These are phyloP conservation scores for Prunus armeniaca DNA, from an alignment of 306 rosid species.

Conservation along the genomic window DNA sequence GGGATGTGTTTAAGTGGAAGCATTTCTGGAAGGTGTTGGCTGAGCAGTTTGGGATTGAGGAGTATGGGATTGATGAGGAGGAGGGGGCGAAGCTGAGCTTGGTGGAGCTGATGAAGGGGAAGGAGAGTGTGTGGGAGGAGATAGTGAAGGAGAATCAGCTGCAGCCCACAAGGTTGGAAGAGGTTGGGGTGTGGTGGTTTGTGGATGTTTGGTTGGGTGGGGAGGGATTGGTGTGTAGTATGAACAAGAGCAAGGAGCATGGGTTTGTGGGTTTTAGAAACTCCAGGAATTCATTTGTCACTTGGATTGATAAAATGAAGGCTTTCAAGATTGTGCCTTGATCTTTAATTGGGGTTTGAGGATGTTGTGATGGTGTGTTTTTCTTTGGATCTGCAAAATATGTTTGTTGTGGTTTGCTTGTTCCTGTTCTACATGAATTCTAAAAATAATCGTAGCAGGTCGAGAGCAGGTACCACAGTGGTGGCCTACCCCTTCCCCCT, in stretches of 20 bases:
- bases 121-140: slow-evolving; percentile 50
- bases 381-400: background rate
- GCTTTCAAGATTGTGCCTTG: slow-evolving; percentile 46
- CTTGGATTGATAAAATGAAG: slow-evolving; percentile 44
- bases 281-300: slow-evolving; percentile 33
- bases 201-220: slow-evolving; percentile 7
- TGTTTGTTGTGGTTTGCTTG: background rate
- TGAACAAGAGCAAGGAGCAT: slow-evolving; percentile 49
- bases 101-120: slow-evolving; percentile 43
- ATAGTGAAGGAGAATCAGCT: slow-evolving; percentile 42
- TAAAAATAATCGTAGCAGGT: background rate
- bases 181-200: slow-evolving; percentile 51
- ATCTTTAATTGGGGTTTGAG: background rate
- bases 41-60: slow-evolving; percentile 47
- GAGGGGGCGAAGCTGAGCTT: slow-evolving; percentile 13
- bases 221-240: background rate
- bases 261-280: slow-evolving; percentile 52
- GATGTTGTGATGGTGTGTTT: background rate
- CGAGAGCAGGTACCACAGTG: too few relatives aligned
- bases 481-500: too few relatives aligned
- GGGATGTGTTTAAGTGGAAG: slow-evolving; percentile 54
- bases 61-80: slow-evolving; percentile 40
- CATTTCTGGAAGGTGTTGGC: slow-evolving; percentile 53
- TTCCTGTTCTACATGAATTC: background rate
- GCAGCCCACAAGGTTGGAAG: slow-evolving; percentile 27